phyloP scores from a whole-genome alignment of 208 protist genomes.

The Leishmania tropica region DNA sequence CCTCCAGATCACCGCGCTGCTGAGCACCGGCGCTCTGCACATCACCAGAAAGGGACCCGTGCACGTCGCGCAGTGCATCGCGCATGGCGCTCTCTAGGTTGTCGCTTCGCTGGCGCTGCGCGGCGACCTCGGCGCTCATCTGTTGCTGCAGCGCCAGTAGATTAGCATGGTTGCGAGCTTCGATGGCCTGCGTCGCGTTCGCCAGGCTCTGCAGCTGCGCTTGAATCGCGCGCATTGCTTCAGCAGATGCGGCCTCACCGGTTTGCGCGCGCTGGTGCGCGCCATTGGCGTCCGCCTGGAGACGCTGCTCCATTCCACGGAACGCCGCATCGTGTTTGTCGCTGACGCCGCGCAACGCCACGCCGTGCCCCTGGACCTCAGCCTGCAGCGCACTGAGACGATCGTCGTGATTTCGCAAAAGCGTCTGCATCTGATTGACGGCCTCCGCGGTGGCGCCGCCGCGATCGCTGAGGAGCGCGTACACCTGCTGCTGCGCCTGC shows the following conservation, averaged over 20 bases:
- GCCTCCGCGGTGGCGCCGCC: conserved; percentile 22
- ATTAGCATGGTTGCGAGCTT: conserved; percentile 49
- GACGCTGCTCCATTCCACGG: conserved; percentile 59
- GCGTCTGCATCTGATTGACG: conserved; percentile 20
- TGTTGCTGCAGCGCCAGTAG: conserved; percentile 66
- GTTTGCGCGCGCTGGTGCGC: conserved; percentile 59
- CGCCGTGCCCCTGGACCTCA: conserved; percentile 48
- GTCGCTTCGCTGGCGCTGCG: conserved; percentile 54
- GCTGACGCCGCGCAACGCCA: conserved; percentile 49
- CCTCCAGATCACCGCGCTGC: conserved; percentile 30
- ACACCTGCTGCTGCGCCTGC: conserved; percentile 52
- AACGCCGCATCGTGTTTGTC: conserved; percentile 50
- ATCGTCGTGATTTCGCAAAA: conserved; percentile 50
- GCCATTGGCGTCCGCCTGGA: conserved; percentile 57
- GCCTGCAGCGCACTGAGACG: conserved; percentile 61
- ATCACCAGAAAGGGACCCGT: conserved; percentile 51
- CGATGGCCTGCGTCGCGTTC: conserved; percentile 49
- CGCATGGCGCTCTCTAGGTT: conserved; percentile 53
- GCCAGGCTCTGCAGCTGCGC: conserved; percentile 44
- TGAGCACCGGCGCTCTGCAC: conserved; percentile 36
- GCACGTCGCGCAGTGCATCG: conserved; percentile 60
- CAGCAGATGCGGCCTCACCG: conserved; percentile 45
- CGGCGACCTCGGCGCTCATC: conserved; percentile 36
- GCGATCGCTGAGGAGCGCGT: conserved; percentile 35
- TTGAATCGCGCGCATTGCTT: conserved; percentile 59